These are phyloP conservation scores for Ganoderma resinaceum DNA, from an alignment of 1,284 basidiomycete genomes.

Conservation along the genomic window DNA sequence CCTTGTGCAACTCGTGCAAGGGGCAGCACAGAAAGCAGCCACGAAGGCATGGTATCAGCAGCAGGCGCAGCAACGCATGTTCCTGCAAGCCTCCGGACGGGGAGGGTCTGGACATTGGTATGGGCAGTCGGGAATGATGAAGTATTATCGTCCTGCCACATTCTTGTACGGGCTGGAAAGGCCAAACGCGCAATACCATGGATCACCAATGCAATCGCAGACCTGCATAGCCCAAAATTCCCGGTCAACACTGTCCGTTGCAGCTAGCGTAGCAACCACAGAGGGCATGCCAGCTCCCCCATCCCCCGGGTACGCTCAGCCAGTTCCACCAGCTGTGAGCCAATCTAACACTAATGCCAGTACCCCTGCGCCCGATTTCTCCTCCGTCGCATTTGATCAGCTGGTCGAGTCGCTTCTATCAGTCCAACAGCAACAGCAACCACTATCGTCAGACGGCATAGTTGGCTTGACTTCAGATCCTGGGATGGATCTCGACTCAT, in stretches of 20 bases:
- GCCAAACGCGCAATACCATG: slow-evolving; percentile 16
- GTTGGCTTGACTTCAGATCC: background rate
- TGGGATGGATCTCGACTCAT: background rate
- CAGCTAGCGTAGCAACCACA: background rate
- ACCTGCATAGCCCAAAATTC: background rate
- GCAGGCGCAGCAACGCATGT: slow-evolving; percentile 11
- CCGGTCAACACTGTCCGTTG: background rate
- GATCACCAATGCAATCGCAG: slow-evolving; percentile 13
- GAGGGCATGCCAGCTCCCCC: no score
- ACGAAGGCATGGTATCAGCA: slow-evolving; percentile 36
- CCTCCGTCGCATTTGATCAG: slow-evolving; percentile 27
- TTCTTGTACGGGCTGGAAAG: slow-evolving; percentile 31
- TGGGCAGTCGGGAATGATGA: slow-evolving; percentile 24
- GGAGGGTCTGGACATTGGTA: slow-evolving; percentile 5
- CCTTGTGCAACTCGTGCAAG: slow-evolving; percentile 64
- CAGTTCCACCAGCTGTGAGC: background rate
- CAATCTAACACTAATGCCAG: background rate
- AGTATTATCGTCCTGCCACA: slow-evolving; percentile 46
- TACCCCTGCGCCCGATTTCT: slow-evolving; percentile 1
- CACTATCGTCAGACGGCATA: background rate
- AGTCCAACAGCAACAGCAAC: slow-evolving; percentile 25
- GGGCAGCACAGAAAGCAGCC: slow-evolving; percentile 48
- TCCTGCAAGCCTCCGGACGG: background rate
- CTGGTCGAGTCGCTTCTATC: slow-evolving; percentile 27
- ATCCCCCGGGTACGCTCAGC: background rate